These are phyloP conservation scores for Colletotrichum sp. DNA, from an alignment of 2,329 filamentous ascomycete species.

Conservation along the genomic window DNA sequence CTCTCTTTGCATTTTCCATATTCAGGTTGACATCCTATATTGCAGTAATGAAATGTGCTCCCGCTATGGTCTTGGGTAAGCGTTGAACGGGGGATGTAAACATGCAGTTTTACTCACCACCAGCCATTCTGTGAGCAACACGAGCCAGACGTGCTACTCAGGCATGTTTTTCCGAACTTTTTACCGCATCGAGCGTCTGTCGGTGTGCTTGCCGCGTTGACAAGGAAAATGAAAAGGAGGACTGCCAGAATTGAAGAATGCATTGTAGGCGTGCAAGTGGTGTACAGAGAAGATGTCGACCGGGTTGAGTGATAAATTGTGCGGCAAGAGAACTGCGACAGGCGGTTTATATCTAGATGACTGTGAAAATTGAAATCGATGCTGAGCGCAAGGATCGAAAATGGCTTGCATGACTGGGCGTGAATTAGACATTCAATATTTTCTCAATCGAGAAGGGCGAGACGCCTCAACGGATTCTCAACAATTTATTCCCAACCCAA, in stretches of 20 bases:
- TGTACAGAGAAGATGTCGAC: not conserved
- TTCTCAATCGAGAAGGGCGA: not conserved
- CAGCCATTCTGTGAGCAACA: not conserved
- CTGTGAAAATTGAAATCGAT: not conserved
- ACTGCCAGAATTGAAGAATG: not conserved
- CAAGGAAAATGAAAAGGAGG: not conserved
- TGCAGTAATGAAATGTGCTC: not conserved
- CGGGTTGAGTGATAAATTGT: not conserved
- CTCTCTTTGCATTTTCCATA: not conserved
- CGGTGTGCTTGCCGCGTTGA: not conserved
- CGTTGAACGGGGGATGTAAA: not conserved
- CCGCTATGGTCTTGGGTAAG: not conserved
- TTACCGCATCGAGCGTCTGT: not conserved
- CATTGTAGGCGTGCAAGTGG: not conserved
- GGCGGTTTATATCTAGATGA: not conserved
- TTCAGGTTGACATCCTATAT: not conserved
- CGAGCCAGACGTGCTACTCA: not conserved
- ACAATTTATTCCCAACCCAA: not conserved
- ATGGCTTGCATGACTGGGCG: not conserved
- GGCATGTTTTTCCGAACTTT: not conserved
- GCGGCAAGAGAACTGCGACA: not conserved
- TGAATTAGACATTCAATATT: not conserved
- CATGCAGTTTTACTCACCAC: not conserved
- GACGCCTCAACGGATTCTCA: not conserved
- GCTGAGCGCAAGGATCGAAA: not conserved